Conservation (phyloP, 495 filamentous ascomycete genomes). For the Beverwykella pulmonaria region DNA sequence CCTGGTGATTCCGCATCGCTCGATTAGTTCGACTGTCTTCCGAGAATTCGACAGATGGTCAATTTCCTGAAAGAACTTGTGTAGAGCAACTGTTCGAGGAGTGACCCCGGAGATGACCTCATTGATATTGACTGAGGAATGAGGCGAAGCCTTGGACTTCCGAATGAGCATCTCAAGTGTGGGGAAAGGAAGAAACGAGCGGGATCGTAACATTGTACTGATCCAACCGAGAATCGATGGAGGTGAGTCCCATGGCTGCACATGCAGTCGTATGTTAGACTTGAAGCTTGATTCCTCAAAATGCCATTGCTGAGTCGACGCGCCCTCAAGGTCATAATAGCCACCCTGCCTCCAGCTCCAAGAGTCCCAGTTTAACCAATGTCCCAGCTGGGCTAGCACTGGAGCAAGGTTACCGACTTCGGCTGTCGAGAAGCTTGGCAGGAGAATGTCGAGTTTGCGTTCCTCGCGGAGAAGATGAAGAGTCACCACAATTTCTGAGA, state of each 20-base stretch:
- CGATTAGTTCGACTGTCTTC: slow-evolving; percentile 59
- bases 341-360: slow-evolving; percentile 62
- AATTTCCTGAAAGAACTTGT: slow-evolving; percentile 46
- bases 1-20: slow-evolving; percentile 58
- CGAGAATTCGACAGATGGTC: slow-evolving; percentile 7
- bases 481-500: slow-evolving; percentile 70
- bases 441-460: slow-evolving; percentile 74
- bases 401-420: slow-evolving; percentile 62
- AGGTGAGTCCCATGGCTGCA: slow-evolving; percentile 61
- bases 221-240: slow-evolving; percentile 74
- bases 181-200: slow-evolving; percentile 22
- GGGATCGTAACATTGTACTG: slow-evolving; percentile 47
- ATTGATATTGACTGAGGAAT: slow-evolving; percentile 29
- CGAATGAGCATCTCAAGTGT: slow-evolving; percentile 36
- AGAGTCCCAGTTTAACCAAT: slow-evolving; percentile 79
- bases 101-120: slow-evolving; percentile 29
- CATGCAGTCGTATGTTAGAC: slow-evolving; percentile 23
- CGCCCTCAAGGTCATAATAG: slow-evolving; percentile 73
- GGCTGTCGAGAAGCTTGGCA: slow-evolving; percentile 57
- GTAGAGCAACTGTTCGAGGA: slow-evolving; percentile 33
- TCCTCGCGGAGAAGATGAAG: slow-evolving; percentile 88
- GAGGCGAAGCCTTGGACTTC: slow-evolving; percentile 33
- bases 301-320: slow-evolving; percentile 60
- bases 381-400: slow-evolving; percentile 75
- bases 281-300: slow-evolving; percentile 55